A percentile compares a stretch with the other conserved stretches of the same genome.
These are phyloP conservation scores for Aspergillus sp. DNA, from an alignment of 2,329 filamentous ascomycete genomes.

Conservation along the genomic window DNA sequence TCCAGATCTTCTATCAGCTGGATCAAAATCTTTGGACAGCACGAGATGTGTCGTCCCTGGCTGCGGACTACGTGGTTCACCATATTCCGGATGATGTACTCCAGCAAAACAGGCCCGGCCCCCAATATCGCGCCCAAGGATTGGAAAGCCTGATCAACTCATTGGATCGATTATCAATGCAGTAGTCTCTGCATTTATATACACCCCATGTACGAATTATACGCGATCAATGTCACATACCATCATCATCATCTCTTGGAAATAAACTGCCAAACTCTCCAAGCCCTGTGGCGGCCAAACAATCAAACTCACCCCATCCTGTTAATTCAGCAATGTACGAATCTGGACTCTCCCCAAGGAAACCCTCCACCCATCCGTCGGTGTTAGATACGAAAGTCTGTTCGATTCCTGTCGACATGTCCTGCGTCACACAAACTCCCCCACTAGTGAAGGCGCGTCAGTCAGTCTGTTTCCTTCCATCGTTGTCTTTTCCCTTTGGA, in stretches of 20 bases:
- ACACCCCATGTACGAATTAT: too few species aligned
- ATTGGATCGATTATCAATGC: neutral
- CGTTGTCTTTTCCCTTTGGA: neutral
- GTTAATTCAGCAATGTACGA: slow-evolving; percentile 19
- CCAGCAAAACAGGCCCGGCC: neutral
- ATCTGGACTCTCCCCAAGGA: slow-evolving; percentile 13
- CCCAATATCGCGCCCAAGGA: neutral
- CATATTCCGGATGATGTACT: slow-evolving; percentile 4
- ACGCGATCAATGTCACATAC: too few species aligned
- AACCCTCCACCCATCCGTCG: slow-evolving; percentile 8
- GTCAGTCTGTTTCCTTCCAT: neutral
- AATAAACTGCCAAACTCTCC: slow-evolving; percentile 17
- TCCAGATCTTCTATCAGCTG: slow-evolving; percentile 16
- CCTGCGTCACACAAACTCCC: neutral
- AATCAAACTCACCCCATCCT: slow-evolving; percentile 29
- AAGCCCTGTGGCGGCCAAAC: slow-evolving; percentile 19
- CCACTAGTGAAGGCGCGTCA: neutral
- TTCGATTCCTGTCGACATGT: neutral
- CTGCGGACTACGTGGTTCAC: slow-evolving; percentile 22
- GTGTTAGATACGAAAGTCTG: neutral
- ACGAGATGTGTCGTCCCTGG: slow-evolving; percentile 16
- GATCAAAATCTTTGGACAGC: slow-evolving; percentile 16
- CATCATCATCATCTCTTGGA: neutral
- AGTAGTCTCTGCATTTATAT: neutral
- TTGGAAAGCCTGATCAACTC: neutral